Evolutionary conservation across 345 rosid species (phyloP).

Genomic region (Psidium friedrichsthalianum): DNA sequence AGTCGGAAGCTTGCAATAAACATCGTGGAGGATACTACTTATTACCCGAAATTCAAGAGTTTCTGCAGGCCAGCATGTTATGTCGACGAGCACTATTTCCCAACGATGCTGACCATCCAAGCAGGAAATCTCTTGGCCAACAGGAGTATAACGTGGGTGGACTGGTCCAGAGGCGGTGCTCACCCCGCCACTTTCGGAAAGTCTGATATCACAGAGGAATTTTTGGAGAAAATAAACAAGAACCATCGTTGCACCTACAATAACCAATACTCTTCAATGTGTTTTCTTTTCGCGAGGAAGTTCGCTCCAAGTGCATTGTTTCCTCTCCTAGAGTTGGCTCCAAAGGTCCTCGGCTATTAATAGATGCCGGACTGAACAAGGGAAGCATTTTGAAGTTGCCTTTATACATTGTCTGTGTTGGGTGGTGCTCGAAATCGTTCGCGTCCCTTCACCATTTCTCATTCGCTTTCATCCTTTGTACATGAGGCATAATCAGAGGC

Average conservation of each 20-base stretch:
- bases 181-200: constrained; percentile 92
- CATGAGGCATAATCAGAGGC: background rate
- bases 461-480: background rate
- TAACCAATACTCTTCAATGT: constrained; percentile 16
- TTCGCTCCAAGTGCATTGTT: background rate
- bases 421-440: background rate
- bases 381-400: background rate
- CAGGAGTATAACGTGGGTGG: constrained; percentile 86
- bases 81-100: constrained; percentile 93
- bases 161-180: constrained; percentile 94
- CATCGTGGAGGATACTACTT: constrained; percentile 55
- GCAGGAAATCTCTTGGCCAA: constrained; percentile 56
- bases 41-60: constrained; percentile 50
- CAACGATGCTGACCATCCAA: constrained; percentile 82
- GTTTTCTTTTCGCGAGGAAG: background rate
- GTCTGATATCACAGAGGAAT: constrained; percentile 52
- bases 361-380: background rate
- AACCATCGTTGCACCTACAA: constrained; percentile 53
- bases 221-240: constrained; percentile 32
- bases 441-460: background rate
- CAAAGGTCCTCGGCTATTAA: constrained; percentile 31
- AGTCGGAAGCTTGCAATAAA: constrained; percentile 59
- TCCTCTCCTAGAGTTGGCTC: background rate
- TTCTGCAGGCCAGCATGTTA: constrained; percentile 87
- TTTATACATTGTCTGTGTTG: background rate